Evolutionary conservation across 2,329 filamentous ascomycete genomes (phyloP).

Genomic region (Fusarium sp.): DNA sequence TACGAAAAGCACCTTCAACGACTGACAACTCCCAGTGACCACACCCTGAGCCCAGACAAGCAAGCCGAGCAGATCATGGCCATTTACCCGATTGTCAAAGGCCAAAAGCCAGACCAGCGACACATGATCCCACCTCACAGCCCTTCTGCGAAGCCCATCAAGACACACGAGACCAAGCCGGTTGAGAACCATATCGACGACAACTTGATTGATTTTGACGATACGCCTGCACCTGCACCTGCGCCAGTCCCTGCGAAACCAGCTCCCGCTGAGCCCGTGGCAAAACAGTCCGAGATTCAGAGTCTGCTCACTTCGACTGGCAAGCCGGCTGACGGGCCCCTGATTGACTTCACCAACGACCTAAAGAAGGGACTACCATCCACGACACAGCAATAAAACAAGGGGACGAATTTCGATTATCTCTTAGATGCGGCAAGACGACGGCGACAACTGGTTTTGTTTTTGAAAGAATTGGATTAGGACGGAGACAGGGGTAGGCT

Average conservation of each 20-base stretch:
- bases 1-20: background rate
- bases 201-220: slow-evolving; percentile 70
- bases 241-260: slow-evolving; percentile 5
- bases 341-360: slow-evolving; percentile 68
- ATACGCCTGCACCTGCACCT: slow-evolving; percentile 38
- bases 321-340: slow-evolving; percentile 59
- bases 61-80: slow-evolving; percentile 85
- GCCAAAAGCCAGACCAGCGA: slow-evolving; percentile 71
- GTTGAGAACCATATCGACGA: slow-evolving; percentile 36
- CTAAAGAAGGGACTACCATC: slow-evolving; percentile 62
- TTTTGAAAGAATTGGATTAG: slow-evolving; percentile 35
- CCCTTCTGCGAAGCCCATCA: slow-evolving; percentile 27
- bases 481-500: slow-evolving; percentile 30
- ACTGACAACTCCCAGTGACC: slow-evolving; percentile 45
- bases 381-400: slow-evolving; percentile 38
- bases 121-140: slow-evolving; percentile 65
- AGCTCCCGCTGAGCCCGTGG: background rate
- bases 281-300: slow-evolving; percentile 54
- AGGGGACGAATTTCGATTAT: slow-evolving; percentile 22
- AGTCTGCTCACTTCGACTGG: slow-evolving; percentile 61
- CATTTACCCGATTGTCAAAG: slow-evolving; percentile 86
- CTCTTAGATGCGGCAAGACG: slow-evolving; percentile 28
- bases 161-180: slow-evolving; percentile 29
- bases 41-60: slow-evolving; percentile 69
- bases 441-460: slow-evolving; percentile 25